Evolutionary conservation across 1,139 yeast species (phyloP).

Genomic region (Scheffersomyces lignicola): DNA sequence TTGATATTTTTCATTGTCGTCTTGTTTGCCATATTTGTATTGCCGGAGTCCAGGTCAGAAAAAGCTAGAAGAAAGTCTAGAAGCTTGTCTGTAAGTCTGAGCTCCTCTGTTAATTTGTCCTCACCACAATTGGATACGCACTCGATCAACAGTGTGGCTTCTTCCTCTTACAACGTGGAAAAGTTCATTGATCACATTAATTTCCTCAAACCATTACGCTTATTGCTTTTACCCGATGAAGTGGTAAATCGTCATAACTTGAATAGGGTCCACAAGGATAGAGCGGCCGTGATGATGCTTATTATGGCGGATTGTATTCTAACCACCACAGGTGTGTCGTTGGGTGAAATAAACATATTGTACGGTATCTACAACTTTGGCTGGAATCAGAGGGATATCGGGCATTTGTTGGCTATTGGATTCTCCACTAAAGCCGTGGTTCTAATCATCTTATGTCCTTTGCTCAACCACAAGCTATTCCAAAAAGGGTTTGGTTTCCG

Average conservation of each 20-base stretch:
- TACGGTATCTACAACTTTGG: conserved; percentile 58
- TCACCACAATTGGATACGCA: conserved; percentile 1
- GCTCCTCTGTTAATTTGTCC: conserved; percentile 8
- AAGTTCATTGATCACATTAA: conserved; percentile 14
- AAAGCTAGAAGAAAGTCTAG: conserved; percentile 49
- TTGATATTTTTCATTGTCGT: conserved; percentile 21
- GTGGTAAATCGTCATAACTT: conserved; percentile 17
- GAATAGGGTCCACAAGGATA: conserved; percentile 15
- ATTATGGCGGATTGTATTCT: conserved; percentile 48
- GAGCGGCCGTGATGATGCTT: conserved; percentile 43
- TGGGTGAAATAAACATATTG: conserved; percentile 51
- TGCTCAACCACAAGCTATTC: conserved; percentile 28
- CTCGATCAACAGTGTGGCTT: conserved; percentile 3
- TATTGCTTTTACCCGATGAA: conserved; percentile 40
- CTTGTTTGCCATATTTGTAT: conserved; percentile 32
- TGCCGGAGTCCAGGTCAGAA: conserved; percentile 62
- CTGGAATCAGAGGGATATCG: conserved; percentile 62
- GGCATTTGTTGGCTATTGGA: conserved; percentile 55
- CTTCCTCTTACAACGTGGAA: background rate
- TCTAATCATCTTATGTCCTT: conserved; percentile 35
- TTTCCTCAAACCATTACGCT: conserved; percentile 49
- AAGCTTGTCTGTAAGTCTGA: conserved; percentile 27
- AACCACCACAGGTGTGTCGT: conserved; percentile 34
- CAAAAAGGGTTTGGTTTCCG: conserved; percentile 29
- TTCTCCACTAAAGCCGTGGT: conserved; percentile 46